phyloP scores from a whole-genome alignment of 2,329 filamentous ascomycete genomes.

The Apiospora phragmitis region DNA sequence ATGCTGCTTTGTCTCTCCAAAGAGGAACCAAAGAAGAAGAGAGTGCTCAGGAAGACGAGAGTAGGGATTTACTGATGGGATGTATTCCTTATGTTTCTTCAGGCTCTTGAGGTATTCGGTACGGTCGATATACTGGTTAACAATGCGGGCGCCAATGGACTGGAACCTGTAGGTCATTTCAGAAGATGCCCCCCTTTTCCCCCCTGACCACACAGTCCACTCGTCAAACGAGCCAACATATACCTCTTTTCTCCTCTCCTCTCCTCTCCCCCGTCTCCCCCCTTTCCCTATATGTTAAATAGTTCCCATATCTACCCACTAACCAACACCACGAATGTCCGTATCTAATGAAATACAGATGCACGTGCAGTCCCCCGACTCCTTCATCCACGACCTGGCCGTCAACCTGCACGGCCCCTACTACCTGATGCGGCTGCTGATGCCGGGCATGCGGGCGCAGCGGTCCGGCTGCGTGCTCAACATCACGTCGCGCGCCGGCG shows the following conservation, averaged over 20 bases:
- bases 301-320: not conserved
- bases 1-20: not conserved
- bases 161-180: constrained; percentile 23
- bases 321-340: not conserved
- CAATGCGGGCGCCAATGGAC: constrained; percentile 31
- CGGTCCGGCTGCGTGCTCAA: constrained; percentile 31
- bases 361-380: constrained; percentile 25
- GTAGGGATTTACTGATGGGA: not conserved
- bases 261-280: not conserved
- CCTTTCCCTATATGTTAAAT: not conserved
- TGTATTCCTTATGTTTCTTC: no score
- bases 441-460: constrained; percentile 27
- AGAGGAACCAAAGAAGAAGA: no score
- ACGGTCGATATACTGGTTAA: constrained; percentile 29
- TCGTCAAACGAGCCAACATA: not conserved
- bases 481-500: constrained; percentile 32
- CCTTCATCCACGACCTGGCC: constrained; percentile 29
- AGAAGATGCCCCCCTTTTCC: not conserved
- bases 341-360: constrained; percentile 17
- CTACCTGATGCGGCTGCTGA: constrained; percentile 30
- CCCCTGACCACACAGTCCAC: not conserved
- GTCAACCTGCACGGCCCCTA: constrained; percentile 33
- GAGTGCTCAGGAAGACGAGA: not conserved
- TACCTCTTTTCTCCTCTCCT: no score
- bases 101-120: constrained; percentile 20